Base-by-base conservation (phyloP, 2,329 filamentous ascomycete genomes). In the Ophiocordyceps camponoti-saundersi region DNA sequence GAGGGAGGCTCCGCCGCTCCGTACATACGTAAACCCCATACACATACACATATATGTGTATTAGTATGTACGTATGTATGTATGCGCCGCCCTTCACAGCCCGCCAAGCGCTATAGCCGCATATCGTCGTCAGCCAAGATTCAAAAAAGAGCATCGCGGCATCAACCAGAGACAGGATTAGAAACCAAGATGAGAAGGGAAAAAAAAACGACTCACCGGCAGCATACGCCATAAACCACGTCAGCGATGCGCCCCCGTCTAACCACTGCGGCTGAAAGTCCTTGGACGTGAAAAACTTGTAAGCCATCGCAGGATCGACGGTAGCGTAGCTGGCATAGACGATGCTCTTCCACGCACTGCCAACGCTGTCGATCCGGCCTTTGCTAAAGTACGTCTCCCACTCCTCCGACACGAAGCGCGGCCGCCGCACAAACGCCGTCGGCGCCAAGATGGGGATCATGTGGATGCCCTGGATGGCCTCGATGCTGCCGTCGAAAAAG, bases 271-370 rank as follows among this genome's bases (percentile, higher is more conserved):
- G 68, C 56, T 88, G 72, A 57, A 92, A 90, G 16, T 71, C 66
- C 1, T 67, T 60, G 50, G 75, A 68, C 1, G 71, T 71, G 60
- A 98, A 95, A 62, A 90, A 95, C 1, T 72, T 60, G 70, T 77
- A 95, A 21, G 84, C 78, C 7, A 73, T 65, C 46, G 61, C 63
- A 0, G 90, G 78, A 58, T 95, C 77, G 40, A 88, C 69, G 8
- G 89, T 78, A 0, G 86, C 88, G 42, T 86, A 72, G 60, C 93
- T 95, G 21, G 80, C 85, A 56, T 82, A 86, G 34, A 96, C 62
- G 18, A 96, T 77, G 1, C 90, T 86, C 59, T 77, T 83, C 92
- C 92, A 96, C 0, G 86, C 86, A 42, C 83, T 85, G 8, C 68
- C 64, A 6, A 88, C 77, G 0, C 67, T 61, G 47, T 84, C 75